Evolutionary conservation across 495 filamentous ascomycete species (phyloP), one percentile per base, ranked within the genome.

Genomic region (Haplographium delicatum): DNA sequence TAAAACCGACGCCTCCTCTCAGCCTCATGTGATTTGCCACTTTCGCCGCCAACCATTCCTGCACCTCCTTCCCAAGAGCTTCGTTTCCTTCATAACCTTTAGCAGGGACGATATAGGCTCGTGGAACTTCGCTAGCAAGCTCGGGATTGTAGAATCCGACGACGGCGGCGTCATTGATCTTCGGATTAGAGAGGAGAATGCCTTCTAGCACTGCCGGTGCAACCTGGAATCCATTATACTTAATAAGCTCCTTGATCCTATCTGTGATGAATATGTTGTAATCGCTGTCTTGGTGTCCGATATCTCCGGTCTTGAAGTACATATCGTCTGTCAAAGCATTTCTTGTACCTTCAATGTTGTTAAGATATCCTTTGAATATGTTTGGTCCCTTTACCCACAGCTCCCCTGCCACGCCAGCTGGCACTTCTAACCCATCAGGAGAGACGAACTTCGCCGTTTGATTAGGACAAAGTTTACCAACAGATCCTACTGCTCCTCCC

Each of bases 371-470:
- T 22, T 73, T 65, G 66, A 87, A 87, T 15, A 88, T 63, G 44
- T 83, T 79, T 2, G 79, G 74, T 0, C 85, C 85, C 56, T 78
- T 72, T 50, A 88, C 69, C 77, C 80, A 86, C 48, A 88, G 69
- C 60, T 89, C 81, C 30, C 85, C 82, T 13, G 65, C 63, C 54
- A 81, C 62, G 33, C 83, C 81, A 3, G 26, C 5, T 1, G 53
- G 42, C 1, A 61, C 44, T 28, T 46, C 50, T 64, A 63, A 65
- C 9, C 41, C 52, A 10, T 76, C 70, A 19, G 73, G 65, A 10
- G 80, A 73, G 66, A 89, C 84, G 66, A 91, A 87, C 69, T 87
- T 93, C 19, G 87, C 88, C 31, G 80, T 79, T 72, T 89, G 82
- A 58, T 89, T 89, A 3, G 89, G 86, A 28, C 91, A 68, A 40